Percentiles rank a stretch among this genome's conserved stretches.
These are phyloP conservation scores for Polyplosphaeria fusca DNA, from an alignment of 495 filamentous ascomycete genomes.

Conservation along the genomic window DNA sequence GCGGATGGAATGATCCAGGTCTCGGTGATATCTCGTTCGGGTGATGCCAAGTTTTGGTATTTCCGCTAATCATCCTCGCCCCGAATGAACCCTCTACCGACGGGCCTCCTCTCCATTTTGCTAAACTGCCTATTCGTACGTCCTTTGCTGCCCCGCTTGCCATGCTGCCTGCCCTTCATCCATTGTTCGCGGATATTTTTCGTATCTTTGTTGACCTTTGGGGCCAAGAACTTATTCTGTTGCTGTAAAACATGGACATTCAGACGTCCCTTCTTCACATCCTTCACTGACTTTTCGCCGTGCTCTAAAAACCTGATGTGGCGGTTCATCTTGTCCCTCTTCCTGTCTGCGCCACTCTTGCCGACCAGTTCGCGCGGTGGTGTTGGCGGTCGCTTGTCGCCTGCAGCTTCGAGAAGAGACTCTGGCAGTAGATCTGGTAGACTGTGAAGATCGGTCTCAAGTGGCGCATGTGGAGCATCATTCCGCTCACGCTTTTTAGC, in stretches of 20 bases:
- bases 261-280: constrained; percentile 52
- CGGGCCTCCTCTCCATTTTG: constrained; percentile 26
- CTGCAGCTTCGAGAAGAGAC: constrained; percentile 24
- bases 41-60: no score
- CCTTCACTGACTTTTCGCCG: constrained; percentile 52
- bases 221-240: constrained; percentile 47
- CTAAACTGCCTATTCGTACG: neutral
- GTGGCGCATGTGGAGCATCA: constrained; percentile 15
- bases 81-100: constrained; percentile 21
- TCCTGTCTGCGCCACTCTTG: constrained; percentile 3
- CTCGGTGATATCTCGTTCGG: no score
- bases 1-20: no score
- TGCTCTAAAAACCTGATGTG: constrained; percentile 51
- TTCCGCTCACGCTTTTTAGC: constrained; percentile 28
- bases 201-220: constrained; percentile 50
- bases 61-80: no score
- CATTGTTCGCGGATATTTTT: constrained; percentile 49
- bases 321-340: constrained; percentile 41
- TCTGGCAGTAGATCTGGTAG: constrained; percentile 32
- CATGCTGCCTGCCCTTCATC: constrained; percentile 39
- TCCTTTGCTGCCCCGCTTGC: constrained; percentile 14
- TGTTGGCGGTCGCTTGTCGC: constrained; percentile 20
- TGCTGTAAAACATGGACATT: constrained; percentile 52
- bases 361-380: constrained; percentile 5
- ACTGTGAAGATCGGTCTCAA: constrained; percentile 15